These are phyloP conservation scores for Debaryomyces udenii DNA, from an alignment of 1,139 yeast species.

Conservation along the genomic window DNA sequence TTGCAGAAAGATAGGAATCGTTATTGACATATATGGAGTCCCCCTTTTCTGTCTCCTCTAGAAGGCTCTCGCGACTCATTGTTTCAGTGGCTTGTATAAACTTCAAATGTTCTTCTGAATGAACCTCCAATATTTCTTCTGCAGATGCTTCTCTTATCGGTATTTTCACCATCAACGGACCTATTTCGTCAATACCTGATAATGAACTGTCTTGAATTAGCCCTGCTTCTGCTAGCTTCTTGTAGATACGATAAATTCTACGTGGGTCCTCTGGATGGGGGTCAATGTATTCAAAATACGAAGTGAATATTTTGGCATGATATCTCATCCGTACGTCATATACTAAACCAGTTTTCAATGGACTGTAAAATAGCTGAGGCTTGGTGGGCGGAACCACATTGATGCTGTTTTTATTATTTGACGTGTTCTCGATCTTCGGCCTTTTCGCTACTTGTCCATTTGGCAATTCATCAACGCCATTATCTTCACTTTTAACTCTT, in stretches of 20 bases:
- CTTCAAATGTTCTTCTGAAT: constrained; percentile 76
- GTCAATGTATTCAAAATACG: constrained; percentile 91
- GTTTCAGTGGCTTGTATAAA: constrained; percentile 74
- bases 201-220: constrained; percentile 79
- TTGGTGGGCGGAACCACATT: constrained; percentile 57
- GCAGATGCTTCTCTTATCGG: constrained; percentile 88
- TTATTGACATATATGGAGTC: constrained; percentile 95
- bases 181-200: constrained; percentile 79
- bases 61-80: constrained; percentile 76
- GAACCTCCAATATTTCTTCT: constrained; percentile 87
- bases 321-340: constrained; percentile 97
- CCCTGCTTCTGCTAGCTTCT: constrained; percentile 92
- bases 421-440: constrained; percentile 12
- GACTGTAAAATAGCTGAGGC: constrained; percentile 65
- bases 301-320: constrained; percentile 91
- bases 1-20: constrained; percentile 86
- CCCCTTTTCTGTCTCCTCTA: constrained; percentile 86
- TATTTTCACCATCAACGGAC: constrained; percentile 85
- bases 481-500: constrained; percentile 3
- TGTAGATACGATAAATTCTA: constrained; percentile 89
- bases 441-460: constrained; percentile 11
- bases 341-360: constrained; percentile 88
- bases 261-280: constrained; percentile 99
- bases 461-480: constrained; percentile 3
- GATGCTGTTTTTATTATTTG: constrained; percentile 22